These are phyloP conservation scores for Paecilomyces sp. DNA, from an alignment of 2,329 filamentous ascomycete genomes.

Conservation along the genomic window DNA sequence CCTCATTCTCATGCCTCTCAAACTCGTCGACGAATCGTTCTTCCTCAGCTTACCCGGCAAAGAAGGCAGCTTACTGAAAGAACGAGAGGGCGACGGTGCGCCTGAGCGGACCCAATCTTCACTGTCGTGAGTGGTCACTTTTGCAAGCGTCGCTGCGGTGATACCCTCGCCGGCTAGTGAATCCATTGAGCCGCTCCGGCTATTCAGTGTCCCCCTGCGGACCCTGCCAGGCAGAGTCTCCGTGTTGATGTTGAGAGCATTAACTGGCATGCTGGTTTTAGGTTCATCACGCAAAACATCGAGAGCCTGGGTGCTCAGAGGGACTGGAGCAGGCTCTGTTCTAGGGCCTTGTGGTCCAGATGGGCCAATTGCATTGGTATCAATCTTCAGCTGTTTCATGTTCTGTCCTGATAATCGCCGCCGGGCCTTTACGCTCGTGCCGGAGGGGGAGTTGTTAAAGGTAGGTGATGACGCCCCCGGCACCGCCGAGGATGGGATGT, in stretches of 20 bases:
- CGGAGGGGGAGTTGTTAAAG: slow-evolving; percentile 14
- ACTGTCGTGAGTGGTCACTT: slow-evolving; percentile 39
- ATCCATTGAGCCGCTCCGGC: slow-evolving; percentile 25
- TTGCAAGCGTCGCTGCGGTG: slow-evolving; percentile 34
- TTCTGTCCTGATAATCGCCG: slow-evolving; percentile 72
- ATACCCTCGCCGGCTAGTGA: slow-evolving; percentile 33
- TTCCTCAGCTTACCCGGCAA: slow-evolving; percentile 48
- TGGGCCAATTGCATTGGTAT: slow-evolving; percentile 51
- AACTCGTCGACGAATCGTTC: slow-evolving; percentile 63
- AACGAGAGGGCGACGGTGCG: slow-evolving; percentile 26
- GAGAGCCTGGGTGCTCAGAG: slow-evolving; percentile 15
- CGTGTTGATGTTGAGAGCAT: slow-evolving; percentile 8
- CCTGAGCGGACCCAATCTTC: slow-evolving; percentile 24
- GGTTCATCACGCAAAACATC: slow-evolving; percentile 23
- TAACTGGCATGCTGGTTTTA: slow-evolving; percentile 11
- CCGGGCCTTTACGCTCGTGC: slow-evolving; percentile 60
- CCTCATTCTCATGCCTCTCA: slow-evolving; percentile 65
- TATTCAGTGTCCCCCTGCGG: slow-evolving; percentile 14
- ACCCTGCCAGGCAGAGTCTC: slow-evolving; percentile 7
- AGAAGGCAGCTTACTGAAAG: slow-evolving; percentile 32
- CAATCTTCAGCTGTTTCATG: slow-evolving; percentile 78
- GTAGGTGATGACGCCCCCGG: slow-evolving; percentile 7
- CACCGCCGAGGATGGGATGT: slow-evolving; percentile 11
- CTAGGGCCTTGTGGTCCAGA: slow-evolving; percentile 15
- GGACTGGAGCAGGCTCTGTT: slow-evolving; percentile 20